These are phyloP conservation scores for Ceratobasidium sp. DNA, from an alignment of 1,284 basidiomycete species.

Conservation along the genomic window DNA sequence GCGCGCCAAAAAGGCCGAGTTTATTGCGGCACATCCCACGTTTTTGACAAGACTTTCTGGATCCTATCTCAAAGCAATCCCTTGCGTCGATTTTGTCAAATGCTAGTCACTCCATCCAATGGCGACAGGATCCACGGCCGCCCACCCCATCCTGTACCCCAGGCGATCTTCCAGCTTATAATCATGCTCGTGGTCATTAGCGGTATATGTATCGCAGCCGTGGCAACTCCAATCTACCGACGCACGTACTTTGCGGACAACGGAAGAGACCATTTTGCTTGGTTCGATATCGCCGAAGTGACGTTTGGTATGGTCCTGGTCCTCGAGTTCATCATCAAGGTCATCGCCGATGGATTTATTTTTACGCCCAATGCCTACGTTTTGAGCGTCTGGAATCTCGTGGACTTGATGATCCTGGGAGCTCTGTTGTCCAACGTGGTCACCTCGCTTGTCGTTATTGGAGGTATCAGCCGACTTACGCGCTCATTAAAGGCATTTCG, in stretches of 20 bases:
- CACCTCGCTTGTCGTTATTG: conserved; percentile 78
- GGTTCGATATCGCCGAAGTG: conserved; percentile 89
- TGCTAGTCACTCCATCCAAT: conserved; percentile 79
- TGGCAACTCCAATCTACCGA: conserved; percentile 89
- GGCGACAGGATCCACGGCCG: conserved; percentile 85
- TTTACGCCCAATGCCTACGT: conserved; percentile 96
- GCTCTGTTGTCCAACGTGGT: conserved; percentile 84
- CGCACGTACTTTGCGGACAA: conserved; percentile 70
- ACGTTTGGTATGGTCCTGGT: conserved; percentile 79
- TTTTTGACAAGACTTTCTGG: conserved; percentile 94
- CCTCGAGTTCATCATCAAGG: conserved; percentile 87
- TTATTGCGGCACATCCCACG: conserved; percentile 87
- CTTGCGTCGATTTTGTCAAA: conserved; percentile 82
- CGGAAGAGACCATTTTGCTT: conserved; percentile 70
- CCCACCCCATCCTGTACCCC: conserved; percentile 68
- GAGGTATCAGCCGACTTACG: conserved; percentile 82
- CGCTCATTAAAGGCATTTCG: conserved; percentile 89
- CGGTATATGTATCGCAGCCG: conserved; percentile 82
- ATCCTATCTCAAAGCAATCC: conserved; percentile 83
- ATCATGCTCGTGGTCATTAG: conserved; percentile 82
- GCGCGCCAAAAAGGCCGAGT: conserved; percentile 82
- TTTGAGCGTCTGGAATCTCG: conserved; percentile 88
- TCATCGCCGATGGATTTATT: conserved; percentile 89
- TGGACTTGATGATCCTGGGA: conserved; percentile 87
- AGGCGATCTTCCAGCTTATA: conserved; percentile 76